Conservation (phyloP, 1,284 basidiomycete species). For the Trichosporon sp. region DNA sequence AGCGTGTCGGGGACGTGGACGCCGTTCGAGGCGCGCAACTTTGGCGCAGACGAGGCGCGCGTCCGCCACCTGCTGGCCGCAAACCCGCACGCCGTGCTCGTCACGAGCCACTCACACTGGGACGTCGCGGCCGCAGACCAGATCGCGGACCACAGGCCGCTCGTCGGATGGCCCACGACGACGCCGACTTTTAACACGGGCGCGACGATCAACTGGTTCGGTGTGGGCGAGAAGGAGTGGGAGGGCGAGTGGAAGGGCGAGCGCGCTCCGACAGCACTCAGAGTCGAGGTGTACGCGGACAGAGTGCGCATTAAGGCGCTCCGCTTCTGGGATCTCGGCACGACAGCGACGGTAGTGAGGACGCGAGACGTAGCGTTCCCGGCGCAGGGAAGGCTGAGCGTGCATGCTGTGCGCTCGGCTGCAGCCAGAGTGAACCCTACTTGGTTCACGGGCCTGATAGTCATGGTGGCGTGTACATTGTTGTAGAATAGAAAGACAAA, state of each 20-base stretch:
- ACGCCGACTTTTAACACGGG: constrained; percentile 7
- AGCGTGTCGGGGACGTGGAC: neutral
- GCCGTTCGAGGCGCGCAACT: neutral
- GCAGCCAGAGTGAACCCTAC: neutral
- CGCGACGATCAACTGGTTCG: neutral
- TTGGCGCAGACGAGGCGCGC: neutral
- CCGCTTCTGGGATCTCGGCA: neutral
- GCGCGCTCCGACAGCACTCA: neutral
- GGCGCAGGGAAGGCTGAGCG: neutral
- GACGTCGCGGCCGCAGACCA: constrained; percentile 4
- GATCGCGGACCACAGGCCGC: neutral
- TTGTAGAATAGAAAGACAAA: neutral
- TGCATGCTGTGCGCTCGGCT: neutral
- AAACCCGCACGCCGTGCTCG: neutral
- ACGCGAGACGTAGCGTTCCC: neutral
- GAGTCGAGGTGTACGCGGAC: constrained; percentile 2
- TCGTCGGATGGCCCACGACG: neutral
- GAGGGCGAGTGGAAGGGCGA: neutral
- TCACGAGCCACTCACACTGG: constrained; percentile 7
- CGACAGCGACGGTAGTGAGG: neutral
- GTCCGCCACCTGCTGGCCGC: constrained; percentile 5
- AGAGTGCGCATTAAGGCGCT: neutral
- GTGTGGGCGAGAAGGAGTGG: neutral
- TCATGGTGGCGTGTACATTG: neutral
- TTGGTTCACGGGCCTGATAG: neutral